A percentile compares a stretch with the other conserved stretches of the same genome.
phyloP scores from a whole-genome alignment of 202 grass and related monocot genomes.

The Hordeum pubiflorum region DNA sequence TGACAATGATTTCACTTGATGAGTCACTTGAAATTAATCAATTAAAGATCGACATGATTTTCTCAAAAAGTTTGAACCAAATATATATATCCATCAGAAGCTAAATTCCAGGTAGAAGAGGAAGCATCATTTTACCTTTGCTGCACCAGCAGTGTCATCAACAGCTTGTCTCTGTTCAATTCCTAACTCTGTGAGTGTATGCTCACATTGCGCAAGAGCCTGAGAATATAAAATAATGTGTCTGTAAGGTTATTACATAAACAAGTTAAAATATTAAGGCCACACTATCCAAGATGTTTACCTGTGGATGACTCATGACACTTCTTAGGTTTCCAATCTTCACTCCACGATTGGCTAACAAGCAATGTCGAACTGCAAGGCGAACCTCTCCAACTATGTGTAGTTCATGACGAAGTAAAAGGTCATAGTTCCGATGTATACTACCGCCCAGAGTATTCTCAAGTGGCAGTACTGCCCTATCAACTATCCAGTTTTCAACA shows the following conservation, averaged over 20 bases:
- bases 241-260: neutral
- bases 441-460: slow-evolving; percentile 87
- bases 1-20: neutral
- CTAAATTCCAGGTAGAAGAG: neutral
- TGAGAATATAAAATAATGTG: slow-evolving; percentile 27
- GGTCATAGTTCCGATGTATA: slow-evolving; percentile 89
- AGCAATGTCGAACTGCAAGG: slow-evolving; percentile 70
- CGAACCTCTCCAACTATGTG: slow-evolving; percentile 96
- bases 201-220: slow-evolving; percentile 93
- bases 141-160: slow-evolving; percentile 88
- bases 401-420: slow-evolving; percentile 78
- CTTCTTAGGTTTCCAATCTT: slow-evolving; percentile 60
- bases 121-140: slow-evolving; percentile 52
- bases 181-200: slow-evolving; percentile 64
- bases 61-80: neutral
- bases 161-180: slow-evolving; percentile 89
- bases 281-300: slow-evolving; percentile 24
- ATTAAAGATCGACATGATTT: neutral
- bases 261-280: neutral
- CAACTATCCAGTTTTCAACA: slow-evolving; percentile 62
- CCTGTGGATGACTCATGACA: slow-evolving; percentile 95
- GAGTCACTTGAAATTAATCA: neutral
- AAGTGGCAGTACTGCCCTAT: slow-evolving; percentile 84
- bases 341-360: slow-evolving; percentile 81
- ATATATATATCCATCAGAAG: slow-evolving; percentile 1